Evolutionary conservation across 2,329 filamentous ascomycete genomes (phyloP), one percentile per base, ranked within the genome.

Genomic region (Fusarium brachygibbosum): DNA sequence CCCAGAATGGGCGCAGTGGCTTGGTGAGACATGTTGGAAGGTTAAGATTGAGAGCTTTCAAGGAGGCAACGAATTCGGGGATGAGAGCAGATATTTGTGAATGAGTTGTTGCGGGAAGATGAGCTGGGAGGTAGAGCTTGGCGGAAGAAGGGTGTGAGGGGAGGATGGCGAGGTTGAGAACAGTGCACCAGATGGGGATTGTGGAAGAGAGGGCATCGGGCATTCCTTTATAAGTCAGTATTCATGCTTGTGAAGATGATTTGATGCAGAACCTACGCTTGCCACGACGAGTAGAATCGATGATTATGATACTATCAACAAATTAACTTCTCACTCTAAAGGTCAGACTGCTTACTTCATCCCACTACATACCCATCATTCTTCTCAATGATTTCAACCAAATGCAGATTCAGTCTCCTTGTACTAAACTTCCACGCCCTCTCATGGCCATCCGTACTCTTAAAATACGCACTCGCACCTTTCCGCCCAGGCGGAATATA

Each of bases 161-260:
- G 76, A 97, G 97, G 6, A 98, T 82, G 5, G 89, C 83, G 46
- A 87, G 85, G 79, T 98, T 98, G 73, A 98, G 80, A 19, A 98
- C 93, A 66, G 91, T 88, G 79, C 92, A 94, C 96, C 96, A 99
- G 66, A 97, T 92, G 3, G 96, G 95, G 28, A 98, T 85, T 0
- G 96, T 98, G 79, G 97, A 98, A 73, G 92, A 93, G 19, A 99
- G 85, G 17, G 96, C 94, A 81, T 99, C 96, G 1, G 96, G 95
- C 90, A 98, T 97, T 72, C 88, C 90, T 91, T 68, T 19, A 31
- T 51, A 56, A 63, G 44, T 60, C 35, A 42, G 46, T 23, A 45
- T 14, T 28, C 23, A 11, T 23, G 29, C 51, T 31, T 14, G 14
- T 21, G 9, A 25, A 25, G 10, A 19, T 34, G 21, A 6, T 52